phyloP scores from a whole-genome alignment of 2,329 filamentous ascomycete species.

The Trichoderma breve region DNA sequence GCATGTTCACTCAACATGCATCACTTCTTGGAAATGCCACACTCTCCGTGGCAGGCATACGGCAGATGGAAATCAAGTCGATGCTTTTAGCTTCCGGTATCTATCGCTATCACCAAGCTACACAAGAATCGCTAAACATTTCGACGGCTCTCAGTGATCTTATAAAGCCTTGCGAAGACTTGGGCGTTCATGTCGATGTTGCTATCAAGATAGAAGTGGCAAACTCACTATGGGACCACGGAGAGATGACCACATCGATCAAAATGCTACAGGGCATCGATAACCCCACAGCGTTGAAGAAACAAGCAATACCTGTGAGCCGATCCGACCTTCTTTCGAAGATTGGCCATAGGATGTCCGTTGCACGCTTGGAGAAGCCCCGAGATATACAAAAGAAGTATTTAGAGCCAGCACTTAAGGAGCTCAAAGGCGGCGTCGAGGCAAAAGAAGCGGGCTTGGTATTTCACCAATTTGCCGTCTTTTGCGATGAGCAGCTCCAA shows the following conservation, averaged over 20 bases:
- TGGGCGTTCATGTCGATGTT: constrained; percentile 75
- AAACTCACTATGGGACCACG: constrained; percentile 89
- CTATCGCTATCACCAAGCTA: constrained; percentile 74
- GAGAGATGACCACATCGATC: constrained; percentile 85
- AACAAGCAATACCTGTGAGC: constrained; percentile 69
- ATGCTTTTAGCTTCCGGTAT: constrained; percentile 72
- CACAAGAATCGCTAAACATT: constrained; percentile 83
- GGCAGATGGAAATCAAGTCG: constrained; percentile 71
- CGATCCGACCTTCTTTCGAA: constrained; percentile 80
- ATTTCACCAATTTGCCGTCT: constrained; percentile 90
- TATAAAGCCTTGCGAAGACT: constrained; percentile 62
- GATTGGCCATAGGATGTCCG: constrained; percentile 82
- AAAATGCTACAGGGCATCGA: constrained; percentile 78
- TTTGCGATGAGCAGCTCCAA: constrained; percentile 92
- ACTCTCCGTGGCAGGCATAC: constrained; percentile 61
- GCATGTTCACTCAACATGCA: constrained; percentile 70
- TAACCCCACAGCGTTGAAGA: constrained; percentile 55
- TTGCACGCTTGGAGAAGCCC: constrained; percentile 86
- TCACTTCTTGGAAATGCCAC: constrained; percentile 60
- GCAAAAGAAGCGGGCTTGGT: constrained; percentile 80
- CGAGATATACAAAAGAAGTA: constrained; percentile 87
- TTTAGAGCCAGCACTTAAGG: constrained; percentile 77
- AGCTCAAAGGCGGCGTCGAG: constrained; percentile 66
- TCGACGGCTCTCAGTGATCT: constrained; percentile 81
- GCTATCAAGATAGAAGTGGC: constrained; percentile 79